phyloP scores from a whole-genome alignment of 2,329 filamentous ascomycete species.

The Penicillium sp. region DNA sequence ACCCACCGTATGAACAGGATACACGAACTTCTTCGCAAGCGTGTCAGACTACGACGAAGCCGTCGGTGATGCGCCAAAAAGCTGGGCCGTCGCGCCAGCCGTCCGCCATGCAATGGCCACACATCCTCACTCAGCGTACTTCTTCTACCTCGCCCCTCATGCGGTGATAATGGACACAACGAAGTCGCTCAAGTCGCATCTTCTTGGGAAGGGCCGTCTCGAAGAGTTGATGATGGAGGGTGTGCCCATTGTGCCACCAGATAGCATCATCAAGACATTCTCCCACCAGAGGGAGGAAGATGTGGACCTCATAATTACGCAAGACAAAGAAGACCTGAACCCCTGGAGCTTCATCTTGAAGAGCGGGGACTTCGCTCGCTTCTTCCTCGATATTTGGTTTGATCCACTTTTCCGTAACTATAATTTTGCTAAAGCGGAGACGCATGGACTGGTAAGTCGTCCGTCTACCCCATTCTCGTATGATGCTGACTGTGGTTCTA shows the following conservation, averaged over 20 bases:
- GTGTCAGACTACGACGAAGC: conserved; percentile 63
- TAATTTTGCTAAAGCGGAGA: conserved; percentile 93
- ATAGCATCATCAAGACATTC: conserved; percentile 96
- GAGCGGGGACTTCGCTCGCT: conserved; percentile 86
- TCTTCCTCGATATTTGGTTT: conserved; percentile 92
- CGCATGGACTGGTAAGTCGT: conserved; percentile 72
- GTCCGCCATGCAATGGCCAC: conserved; percentile 82
- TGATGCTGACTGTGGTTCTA: conserved; percentile 27
- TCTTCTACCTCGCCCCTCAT: conserved; percentile 85
- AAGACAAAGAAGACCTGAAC: conserved; percentile 76
- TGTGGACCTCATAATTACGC: conserved; percentile 76
- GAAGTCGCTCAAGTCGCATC: conserved; percentile 63
- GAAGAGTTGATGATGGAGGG: conserved; percentile 80
- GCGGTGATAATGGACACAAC: conserved; percentile 83
- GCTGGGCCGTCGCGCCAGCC: conserved; percentile 69
- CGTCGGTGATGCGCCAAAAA: conserved; percentile 42
- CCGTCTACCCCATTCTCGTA: neutral
- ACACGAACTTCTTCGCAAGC: conserved; percentile 76
- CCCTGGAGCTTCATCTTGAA: conserved; percentile 74
- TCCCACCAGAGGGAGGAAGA: conserved; percentile 70
- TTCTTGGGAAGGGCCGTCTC: conserved; percentile 65
- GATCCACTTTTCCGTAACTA: conserved; percentile 90
- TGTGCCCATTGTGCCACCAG: conserved; percentile 81
- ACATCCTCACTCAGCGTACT: conserved; percentile 70
- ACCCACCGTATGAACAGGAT: conserved; percentile 55